A percentile compares a stretch with the other conserved stretches of the same genome.
These are phyloP conservation scores for Hypomyces perniciosus DNA, from an alignment of 2,329 filamentous ascomycete species.

Conservation along the genomic window DNA sequence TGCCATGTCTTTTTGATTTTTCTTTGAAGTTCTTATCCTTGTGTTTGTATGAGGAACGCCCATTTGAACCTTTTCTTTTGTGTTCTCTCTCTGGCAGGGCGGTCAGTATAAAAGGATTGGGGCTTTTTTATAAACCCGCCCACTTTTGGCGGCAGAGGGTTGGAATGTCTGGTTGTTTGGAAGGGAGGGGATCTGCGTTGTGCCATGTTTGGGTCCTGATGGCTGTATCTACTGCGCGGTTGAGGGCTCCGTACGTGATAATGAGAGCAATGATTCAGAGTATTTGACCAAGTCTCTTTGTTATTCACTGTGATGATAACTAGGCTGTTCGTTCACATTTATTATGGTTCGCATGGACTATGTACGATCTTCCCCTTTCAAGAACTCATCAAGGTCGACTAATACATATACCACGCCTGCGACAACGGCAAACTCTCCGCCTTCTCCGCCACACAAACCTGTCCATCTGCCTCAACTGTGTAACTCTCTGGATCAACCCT, in stretches of 20 bases:
- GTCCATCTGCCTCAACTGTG: conserved; percentile 76
- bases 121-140: conserved; percentile 4
- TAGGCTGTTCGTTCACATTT: not conserved
- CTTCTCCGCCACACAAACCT: conserved; percentile 67
- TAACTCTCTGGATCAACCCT: conserved; percentile 88
- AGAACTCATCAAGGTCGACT: conserved; percentile 3
- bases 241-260: conserved; percentile 8
- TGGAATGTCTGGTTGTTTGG: not conserved
- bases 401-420: conserved; percentile 74
- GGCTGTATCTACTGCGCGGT: conserved; percentile 6
- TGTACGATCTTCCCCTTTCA: not conserved
- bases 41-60: not conserved
- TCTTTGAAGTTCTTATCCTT: not conserved
- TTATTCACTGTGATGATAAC: not conserved
- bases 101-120: conserved; percentile 11
- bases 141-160: not conserved
- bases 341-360: not conserved
- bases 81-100: conserved; percentile 2
- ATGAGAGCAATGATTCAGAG: conserved; percentile 12
- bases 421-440: conserved; percentile 65
- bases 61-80: not conserved
- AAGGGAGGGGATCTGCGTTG: conserved; percentile 2
- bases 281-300: not conserved
- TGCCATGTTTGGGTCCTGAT: conserved; percentile 4
- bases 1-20: not conserved